phyloP scores from a whole-genome alignment of 371 early-diverging fungal genomes.

The Rhizopus microsporus region DNA sequence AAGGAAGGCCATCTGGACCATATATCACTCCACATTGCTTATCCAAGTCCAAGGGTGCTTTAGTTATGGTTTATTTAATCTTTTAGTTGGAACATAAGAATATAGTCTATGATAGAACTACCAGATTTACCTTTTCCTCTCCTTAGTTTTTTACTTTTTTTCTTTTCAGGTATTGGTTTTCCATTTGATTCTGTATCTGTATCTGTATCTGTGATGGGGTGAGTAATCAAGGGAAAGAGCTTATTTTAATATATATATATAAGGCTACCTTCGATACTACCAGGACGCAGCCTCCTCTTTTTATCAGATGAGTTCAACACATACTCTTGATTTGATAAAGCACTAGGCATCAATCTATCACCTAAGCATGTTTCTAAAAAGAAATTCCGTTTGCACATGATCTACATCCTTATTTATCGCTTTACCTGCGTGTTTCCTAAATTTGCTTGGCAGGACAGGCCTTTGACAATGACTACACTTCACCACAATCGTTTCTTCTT shows the following conservation, averaged over 20 bases:
- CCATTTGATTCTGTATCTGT: conserved; percentile 2
- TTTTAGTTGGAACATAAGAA: conserved; percentile 6
- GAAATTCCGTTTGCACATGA: conserved; percentile 2
- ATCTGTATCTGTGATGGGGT: conserved; percentile 1
- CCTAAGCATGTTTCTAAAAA: conserved; percentile 16
- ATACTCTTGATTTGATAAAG: too few species aligned
- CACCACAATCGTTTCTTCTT: conserved; percentile 43
- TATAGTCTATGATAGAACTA: background rate
- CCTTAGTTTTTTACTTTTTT: conserved; percentile 42
- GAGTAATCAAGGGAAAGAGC: too few species aligned
- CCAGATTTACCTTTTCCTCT: conserved; percentile 12
- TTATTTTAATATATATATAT: too few species aligned
- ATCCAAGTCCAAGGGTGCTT: conserved; percentile 77
- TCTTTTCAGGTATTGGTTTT: conserved; percentile 8
- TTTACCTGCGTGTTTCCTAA: conserved; percentile 43
- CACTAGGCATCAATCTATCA: background rate
- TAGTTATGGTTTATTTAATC: background rate
- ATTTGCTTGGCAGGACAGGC: conserved; percentile 41
- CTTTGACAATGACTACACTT: conserved; percentile 44
- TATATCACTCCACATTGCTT: conserved; percentile 80
- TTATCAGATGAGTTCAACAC: too few species aligned
- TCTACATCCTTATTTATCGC: conserved; percentile 9
- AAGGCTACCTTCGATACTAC: too few species aligned
- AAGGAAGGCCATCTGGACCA: conserved; percentile 60
- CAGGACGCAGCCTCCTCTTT: too few species aligned